Base-by-base conservation (phyloP, 352 stramenopile genomes). In the Phytophthora boehmeriae region DNA sequence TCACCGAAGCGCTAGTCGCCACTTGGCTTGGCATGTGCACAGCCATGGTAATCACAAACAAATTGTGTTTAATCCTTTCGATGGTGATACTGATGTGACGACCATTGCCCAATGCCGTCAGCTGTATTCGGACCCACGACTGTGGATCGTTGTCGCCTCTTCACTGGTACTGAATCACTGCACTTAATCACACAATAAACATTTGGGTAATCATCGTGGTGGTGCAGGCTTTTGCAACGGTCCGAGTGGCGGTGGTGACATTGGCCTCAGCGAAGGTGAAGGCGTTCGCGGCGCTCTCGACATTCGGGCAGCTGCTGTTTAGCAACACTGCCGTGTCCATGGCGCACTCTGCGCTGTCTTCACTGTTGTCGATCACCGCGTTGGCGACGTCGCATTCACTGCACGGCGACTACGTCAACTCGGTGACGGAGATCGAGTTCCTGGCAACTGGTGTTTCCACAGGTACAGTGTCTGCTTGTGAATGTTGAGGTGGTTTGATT, bases 281-380 rank as follows among this genome's bases (percentile, higher is more conserved):
- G 53, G 51, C 72, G 14, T 90, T 85, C 56, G 30, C 28, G 16
- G 50, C 73, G 4, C 71, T 93, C 54, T 80, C 75, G n/a, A 66
- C 45, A 1, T 67, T 58, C 27, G 66, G 69, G 16, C 78, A 86
- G 54, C 45, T 84, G 44, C 68, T 93, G 10, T 93, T 76, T 73
- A 77, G 66, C 65, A 93, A 93, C 71, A 93, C 84, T n/a, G 47
- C 71, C 14, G 78, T 91, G 32, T 93, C 84, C 1, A 81, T 93
- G 72, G 36, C 84, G 36, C 84, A 93, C 68, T 91, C 84, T 41
- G 55, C 60, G 20, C 5, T 84, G 1, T 87, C 84, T 16, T 88
- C 84, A 11, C 54, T 86, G 32, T 35, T 93, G 20, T 69, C 79
- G 14, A 67, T 87, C 53, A 71, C 63, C 13, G 75, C 81, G 30